Percentiles rank a stretch among this genome's conserved stretches.
phyloP scores from a whole-genome alignment of 371 early-diverging fungal species.

The Saksenaea vasiformis region DNA sequence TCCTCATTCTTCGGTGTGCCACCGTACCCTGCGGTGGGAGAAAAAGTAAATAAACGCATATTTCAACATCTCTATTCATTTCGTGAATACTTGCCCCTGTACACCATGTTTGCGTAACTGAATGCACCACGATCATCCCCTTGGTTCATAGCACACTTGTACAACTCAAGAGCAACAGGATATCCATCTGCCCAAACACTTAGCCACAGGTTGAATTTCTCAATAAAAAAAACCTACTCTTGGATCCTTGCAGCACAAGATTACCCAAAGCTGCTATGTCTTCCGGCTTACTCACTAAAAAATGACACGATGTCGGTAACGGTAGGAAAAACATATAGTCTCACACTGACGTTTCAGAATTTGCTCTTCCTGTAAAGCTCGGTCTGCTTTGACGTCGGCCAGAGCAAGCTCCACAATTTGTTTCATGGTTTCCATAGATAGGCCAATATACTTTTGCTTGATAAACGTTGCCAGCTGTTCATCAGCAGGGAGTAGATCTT shows the following conservation, averaged over 20 bases:
- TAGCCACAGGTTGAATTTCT: background rate
- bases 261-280: background rate
- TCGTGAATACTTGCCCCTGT: slow-evolving; percentile 18
- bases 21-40: slow-evolving; percentile 22
- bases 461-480: background rate
- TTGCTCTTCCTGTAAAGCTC: background rate
- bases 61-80: background rate
- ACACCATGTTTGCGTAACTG: slow-evolving; percentile 52
- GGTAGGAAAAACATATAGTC: too few species aligned
- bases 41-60: background rate
- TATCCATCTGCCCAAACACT: slow-evolving; percentile 20
- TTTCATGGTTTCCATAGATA: background rate
- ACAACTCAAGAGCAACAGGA: slow-evolving; percentile 39
- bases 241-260: background rate
- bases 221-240: background rate
- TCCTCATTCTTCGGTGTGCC: slow-evolving; percentile 40
- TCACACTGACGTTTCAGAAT: slow-evolving; percentile 1
- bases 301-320: too few species aligned
- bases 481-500: background rate
- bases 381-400: background rate
- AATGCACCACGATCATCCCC: slow-evolving; percentile 52
- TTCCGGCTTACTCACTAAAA: background rate
- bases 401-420: background rate
- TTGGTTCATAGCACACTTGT: slow-evolving; percentile 39
- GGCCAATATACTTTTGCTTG: background rate